Percentiles rank a stretch among this genome's conserved stretches.
These are phyloP conservation scores for Calvatia gigantea DNA, from an alignment of 768 basidiomycete species.

Conservation along the genomic window DNA sequence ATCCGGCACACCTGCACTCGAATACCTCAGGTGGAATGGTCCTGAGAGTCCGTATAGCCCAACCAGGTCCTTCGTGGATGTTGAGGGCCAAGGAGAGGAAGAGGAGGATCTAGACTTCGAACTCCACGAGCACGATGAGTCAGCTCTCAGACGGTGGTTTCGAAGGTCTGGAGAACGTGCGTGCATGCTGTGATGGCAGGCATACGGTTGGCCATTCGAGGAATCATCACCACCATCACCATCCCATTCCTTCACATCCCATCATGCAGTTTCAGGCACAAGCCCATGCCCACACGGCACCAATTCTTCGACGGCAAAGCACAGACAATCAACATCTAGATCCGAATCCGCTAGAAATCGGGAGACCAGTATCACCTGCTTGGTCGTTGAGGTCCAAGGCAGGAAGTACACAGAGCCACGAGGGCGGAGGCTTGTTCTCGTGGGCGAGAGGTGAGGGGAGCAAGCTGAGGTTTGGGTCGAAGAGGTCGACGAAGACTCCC, in stretches of 20 bases:
- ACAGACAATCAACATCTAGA: slow-evolving; percentile 50
- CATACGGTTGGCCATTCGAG: slow-evolving; percentile 76
- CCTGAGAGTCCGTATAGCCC: slow-evolving; percentile 80
- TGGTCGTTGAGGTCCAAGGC: slow-evolving; percentile 84
- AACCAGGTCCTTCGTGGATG: slow-evolving; percentile 61
- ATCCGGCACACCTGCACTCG: slow-evolving; percentile 86
- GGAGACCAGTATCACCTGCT: slow-evolving; percentile 72
- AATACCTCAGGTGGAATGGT: slow-evolving; percentile 79
- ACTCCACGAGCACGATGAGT: slow-evolving; percentile 75
- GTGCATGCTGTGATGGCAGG: slow-evolving; percentile 85
- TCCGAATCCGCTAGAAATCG: slow-evolving; percentile 39
- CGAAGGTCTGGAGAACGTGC: slow-evolving; percentile 93
- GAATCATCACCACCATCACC: slow-evolving; percentile 55
- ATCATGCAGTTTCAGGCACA: slow-evolving; percentile 14
- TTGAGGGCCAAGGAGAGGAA: slow-evolving; percentile 27
- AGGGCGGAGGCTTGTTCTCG: slow-evolving; percentile 62
- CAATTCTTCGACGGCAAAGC: slow-evolving; percentile 33
- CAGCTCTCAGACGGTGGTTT: slow-evolving; percentile 73
- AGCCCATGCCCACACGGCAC: slow-evolving; percentile 19
- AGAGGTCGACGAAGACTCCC: slow-evolving; percentile 49
- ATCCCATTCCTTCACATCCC: slow-evolving; percentile 38
- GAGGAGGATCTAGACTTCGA: slow-evolving; percentile 76
- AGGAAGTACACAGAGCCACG: slow-evolving; percentile 70
- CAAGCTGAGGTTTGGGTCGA: slow-evolving; percentile 73
- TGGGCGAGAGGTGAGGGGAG: slow-evolving; percentile 62